phyloP scores from a whole-genome alignment of 805 yeast genomes.

The Zygotorulaspora danielsina region DNA sequence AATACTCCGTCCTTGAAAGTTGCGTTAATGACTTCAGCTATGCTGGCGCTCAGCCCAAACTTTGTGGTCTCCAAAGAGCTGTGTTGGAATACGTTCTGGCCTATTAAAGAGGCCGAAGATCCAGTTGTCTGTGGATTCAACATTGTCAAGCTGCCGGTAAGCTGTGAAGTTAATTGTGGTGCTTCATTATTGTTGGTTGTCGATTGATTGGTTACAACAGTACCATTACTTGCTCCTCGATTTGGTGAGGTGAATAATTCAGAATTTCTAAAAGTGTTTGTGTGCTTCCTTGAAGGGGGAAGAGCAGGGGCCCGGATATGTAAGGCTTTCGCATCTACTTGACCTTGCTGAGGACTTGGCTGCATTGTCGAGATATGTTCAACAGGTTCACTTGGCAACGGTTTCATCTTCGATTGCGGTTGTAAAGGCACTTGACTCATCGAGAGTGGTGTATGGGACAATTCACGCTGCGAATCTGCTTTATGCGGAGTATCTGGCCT shows the following conservation, averaged over 20 bases:
- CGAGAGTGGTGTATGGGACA: constrained; percentile 21
- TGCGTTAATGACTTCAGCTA: constrained; percentile 83
- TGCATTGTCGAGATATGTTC: background rate
- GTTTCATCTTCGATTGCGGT: constrained; percentile 31
- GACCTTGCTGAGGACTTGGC: constrained; percentile 1
- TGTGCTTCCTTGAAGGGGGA: constrained; percentile 53
- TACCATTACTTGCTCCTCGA: constrained; percentile 11
- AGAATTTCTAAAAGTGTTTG: constrained; percentile 30
- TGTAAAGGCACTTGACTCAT: constrained; percentile 37
- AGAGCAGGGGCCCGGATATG: constrained; percentile 48
- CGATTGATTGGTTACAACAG: background rate
- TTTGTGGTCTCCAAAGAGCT: constrained; percentile 39
- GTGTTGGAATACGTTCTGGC: constrained; percentile 42
- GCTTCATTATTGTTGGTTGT: constrained; percentile 6
- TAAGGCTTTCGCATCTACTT: constrained; percentile 18
- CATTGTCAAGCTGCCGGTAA: constrained; percentile 32
- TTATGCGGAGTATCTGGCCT: constrained; percentile 6
- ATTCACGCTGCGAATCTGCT: constrained; percentile 6
- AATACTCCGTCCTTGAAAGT: constrained; percentile 64
- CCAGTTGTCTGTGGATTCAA: constrained; percentile 45
- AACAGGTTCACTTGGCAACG: constrained; percentile 23
- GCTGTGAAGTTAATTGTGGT: constrained; percentile 22
- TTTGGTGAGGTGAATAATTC: constrained; percentile 28
- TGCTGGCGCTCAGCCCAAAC: constrained; percentile 73
- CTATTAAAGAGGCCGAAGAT: constrained; percentile 32